These are phyloP conservation scores for Mycena rebaudengoi DNA, from an alignment of 768 basidiomycete species.

Conservation along the genomic window DNA sequence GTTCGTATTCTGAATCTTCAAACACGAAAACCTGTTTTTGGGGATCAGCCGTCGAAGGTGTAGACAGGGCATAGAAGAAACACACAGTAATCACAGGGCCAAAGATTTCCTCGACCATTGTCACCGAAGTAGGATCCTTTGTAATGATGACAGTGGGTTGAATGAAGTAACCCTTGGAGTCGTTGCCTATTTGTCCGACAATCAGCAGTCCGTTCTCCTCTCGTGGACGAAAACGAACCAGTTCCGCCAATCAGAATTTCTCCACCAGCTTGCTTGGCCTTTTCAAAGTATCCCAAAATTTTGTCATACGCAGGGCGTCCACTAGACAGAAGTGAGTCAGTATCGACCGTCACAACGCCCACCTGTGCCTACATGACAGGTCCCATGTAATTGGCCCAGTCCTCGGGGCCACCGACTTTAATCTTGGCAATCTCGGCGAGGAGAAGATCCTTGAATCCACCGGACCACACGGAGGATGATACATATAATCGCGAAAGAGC, in stretches of 20 bases:
- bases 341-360: constrained; percentile 31
- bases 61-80: too few relatives aligned
- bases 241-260: constrained; percentile 89
- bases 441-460: constrained; percentile 85
- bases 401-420: constrained; percentile 78
- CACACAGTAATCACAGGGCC: constrained; percentile 92
- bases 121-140: constrained; percentile 87
- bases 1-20: constrained; percentile 86
- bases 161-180: constrained; percentile 92
- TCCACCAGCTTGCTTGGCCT: constrained; percentile 89
- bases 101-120: constrained; percentile 96
- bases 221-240: constrained; percentile 53
- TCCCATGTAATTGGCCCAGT: constrained; percentile 91
- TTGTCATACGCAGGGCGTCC: constrained; percentile 90
- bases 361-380: constrained; percentile 99
- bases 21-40: constrained; percentile 89
- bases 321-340: constrained; percentile 45
- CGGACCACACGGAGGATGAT: constrained; percentile 84
- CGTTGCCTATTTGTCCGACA: constrained; percentile 64
- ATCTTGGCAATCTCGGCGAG: constrained; percentile 83
- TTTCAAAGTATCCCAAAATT: constrained; percentile 81
- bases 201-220: neutral
- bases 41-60: too few relatives aligned
- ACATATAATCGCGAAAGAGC: constrained; percentile 94
- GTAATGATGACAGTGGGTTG: constrained; percentile 95